Evolutionary conservation across 2,329 filamentous ascomycete genomes (phyloP).

Genomic region (Neofusicoccum umdonicola): DNA sequence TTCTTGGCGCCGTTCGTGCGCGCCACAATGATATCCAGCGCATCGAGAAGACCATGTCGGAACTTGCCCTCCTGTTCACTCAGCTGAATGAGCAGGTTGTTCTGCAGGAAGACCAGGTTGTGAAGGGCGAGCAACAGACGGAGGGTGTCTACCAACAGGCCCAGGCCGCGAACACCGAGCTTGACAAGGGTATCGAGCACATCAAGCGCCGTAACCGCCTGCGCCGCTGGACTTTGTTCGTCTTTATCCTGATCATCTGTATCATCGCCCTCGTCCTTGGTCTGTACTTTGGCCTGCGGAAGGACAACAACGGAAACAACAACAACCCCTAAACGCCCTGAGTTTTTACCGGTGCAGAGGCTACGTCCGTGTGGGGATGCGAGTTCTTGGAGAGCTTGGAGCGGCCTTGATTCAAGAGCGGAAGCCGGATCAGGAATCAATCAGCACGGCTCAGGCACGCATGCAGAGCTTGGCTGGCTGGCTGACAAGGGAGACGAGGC

Average conservation of each 20-base stretch:
- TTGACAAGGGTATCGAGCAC: slow-evolving; percentile 65
- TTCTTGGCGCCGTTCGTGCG: slow-evolving; percentile 75
- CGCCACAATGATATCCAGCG: slow-evolving; percentile 80
- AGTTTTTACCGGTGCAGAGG: neutral
- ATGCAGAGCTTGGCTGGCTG: neutral
- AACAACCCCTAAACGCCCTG: neutral
- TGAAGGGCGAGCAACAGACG: slow-evolving; percentile 63
- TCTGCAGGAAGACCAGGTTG: slow-evolving; percentile 65
- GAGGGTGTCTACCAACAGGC: slow-evolving; percentile 65
- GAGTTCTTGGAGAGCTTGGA: neutral
- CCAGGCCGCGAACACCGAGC: slow-evolving; percentile 66
- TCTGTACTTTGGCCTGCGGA: slow-evolving; percentile 45
- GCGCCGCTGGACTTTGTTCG: slow-evolving; percentile 76
- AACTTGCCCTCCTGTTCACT: slow-evolving; percentile 69
- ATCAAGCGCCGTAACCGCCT: slow-evolving; percentile 68
- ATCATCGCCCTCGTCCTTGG: slow-evolving; percentile 52
- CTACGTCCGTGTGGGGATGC: neutral
- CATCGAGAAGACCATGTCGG: slow-evolving; percentile 72
- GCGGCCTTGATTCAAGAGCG: neutral
- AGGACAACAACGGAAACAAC: slow-evolving; percentile 18
- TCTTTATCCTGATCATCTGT: slow-evolving; percentile 49
- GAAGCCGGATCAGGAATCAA: neutral
- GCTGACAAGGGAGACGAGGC: neutral
- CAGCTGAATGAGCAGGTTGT: slow-evolving; percentile 73
- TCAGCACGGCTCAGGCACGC: neutral